Evolutionary conservation across 140 eudicot genomes (phyloP).

Genomic region (Oenanthe javanica): DNA sequence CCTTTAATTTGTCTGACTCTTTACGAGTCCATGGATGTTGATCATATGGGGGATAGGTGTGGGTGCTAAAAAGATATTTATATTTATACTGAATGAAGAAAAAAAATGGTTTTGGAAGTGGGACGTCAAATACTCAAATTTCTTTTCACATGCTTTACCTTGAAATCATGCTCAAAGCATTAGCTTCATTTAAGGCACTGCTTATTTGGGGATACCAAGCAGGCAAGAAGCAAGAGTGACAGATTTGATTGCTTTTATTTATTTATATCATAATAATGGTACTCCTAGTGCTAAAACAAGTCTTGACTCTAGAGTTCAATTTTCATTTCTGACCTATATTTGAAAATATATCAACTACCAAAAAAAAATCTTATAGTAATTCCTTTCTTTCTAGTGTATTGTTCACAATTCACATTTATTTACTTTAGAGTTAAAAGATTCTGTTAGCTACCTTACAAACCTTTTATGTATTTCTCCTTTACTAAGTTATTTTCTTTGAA

Average conservation of each 20-base stretch:
- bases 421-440: not conserved
- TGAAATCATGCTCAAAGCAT: not conserved
- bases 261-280: not conserved
- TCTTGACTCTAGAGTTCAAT: not conserved
- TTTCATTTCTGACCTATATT: not conserved
- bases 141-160: not conserved
- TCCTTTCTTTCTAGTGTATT: not conserved
- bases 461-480: not conserved
- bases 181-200: not conserved
- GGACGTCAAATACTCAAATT: not conserved
- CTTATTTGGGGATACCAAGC: not conserved
- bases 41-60: not conserved
- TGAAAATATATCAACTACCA: not conserved
- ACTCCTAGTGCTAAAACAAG: not conserved
- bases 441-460: not conserved
- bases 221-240: not conserved
- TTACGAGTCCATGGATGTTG: not conserved
- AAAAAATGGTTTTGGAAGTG: not conserved
- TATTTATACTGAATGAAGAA: not conserved
- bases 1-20: not conserved
- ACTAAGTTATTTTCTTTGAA: conserved; percentile 21
- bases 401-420: not conserved
- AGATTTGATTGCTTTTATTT: not conserved
- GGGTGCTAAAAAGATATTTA: not conserved
- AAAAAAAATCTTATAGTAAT: not conserved